Evolutionary conservation across 2,329 filamentous ascomycete species (phyloP).

Genomic region (Immersiporthe knoxdaviesiana): DNA sequence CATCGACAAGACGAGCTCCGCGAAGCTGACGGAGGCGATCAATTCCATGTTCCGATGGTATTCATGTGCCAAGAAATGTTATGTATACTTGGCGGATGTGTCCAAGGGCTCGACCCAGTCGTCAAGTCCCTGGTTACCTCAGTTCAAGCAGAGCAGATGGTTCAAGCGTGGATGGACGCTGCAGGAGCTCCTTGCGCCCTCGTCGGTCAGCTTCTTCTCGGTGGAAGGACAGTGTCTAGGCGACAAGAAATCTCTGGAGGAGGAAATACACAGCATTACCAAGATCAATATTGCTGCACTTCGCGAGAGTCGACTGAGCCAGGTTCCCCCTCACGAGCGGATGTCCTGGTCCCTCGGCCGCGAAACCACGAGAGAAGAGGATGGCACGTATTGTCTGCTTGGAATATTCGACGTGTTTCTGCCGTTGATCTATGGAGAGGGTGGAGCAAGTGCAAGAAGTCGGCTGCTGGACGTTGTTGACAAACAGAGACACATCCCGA

Average conservation of each 20-base stretch:
- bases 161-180: neutral
- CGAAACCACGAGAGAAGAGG: neutral
- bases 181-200: neutral
- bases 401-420: neutral
- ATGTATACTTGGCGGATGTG: neutral
- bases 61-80: neutral
- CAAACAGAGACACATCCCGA: neutral
- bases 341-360: neutral
- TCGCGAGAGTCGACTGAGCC: neutral
- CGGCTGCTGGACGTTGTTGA: neutral
- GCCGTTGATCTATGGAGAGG: neutral
- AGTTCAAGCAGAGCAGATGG: neutral
- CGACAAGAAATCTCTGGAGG: neutral
- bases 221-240: neutral
- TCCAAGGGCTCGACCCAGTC: neutral
- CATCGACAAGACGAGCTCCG: neutral
- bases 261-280: neutral
- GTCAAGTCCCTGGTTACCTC: neutral
- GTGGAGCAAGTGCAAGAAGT: neutral
- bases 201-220: neutral
- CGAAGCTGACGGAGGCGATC: neutral
- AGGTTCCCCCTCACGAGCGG: neutral
- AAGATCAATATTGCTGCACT: neutral
- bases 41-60: neutral
- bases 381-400: neutral